Base-by-base conservation (phyloP, 306 rosid species). In the Datisca glomerata region DNA sequence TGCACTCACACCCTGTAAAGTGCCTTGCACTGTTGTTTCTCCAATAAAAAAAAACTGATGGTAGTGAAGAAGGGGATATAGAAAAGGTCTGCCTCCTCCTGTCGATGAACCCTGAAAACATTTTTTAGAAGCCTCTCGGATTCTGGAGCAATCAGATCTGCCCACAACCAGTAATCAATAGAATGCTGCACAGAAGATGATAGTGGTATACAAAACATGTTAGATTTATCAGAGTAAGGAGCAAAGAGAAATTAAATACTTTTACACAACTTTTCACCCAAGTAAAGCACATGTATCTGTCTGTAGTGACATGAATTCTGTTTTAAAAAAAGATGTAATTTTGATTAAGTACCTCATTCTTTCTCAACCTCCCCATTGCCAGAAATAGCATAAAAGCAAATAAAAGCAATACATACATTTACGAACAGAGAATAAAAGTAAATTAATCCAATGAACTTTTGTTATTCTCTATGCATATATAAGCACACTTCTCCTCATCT, bases 1-100 rank as follows among this genome's bases (percentile, higher is more conserved):
- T 55, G 79, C 93, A 87, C 87, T 82, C 96, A 82, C 85, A 87
- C 96, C 97, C 97, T 89, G 70, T 89, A 89, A 72, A 89, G 97
- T 32, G 97, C 82, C 71, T 89, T 89, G 81, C 97, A 89, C 59
- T 74, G 77, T 63, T 89, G 97, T 52, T 80, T 83, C 59, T 89
- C 97, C 79, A 83, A 24, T 36, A 89, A 75, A 75, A 89, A 89
- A 69, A 76, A 89, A 68, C 93, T 79, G 12, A 89, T 89, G 32
- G 97, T 89, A 34, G 97, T 89, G 81, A 89, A 83, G 76, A 89
- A 83, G 0, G 97, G 97, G 32, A 89, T 51, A 63, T 89, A 89
- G 67, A 89, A 89, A 54, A 89, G 68, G 47, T 89, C 97, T 4
- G 97, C 97, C 28, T 83, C 95, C 56, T 89, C 83, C 58, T 74